phyloP scores from a whole-genome alignment of 202 grass and related monocot genomes.

The Saccharum hybrid region DNA sequence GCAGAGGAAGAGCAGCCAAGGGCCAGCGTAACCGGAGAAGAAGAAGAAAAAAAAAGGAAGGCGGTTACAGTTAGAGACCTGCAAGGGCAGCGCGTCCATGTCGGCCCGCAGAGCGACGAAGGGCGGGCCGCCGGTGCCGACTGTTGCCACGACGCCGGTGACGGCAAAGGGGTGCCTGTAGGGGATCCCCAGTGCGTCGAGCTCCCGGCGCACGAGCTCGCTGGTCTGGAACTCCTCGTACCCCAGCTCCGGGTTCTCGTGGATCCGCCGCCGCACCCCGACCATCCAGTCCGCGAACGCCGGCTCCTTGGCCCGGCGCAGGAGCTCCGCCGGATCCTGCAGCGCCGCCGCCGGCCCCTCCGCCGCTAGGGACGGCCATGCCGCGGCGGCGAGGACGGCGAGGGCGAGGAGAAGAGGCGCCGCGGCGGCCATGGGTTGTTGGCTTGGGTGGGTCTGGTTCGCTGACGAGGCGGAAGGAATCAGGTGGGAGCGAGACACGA shows the following conservation, averaged over 20 bases:
- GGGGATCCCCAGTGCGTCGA: constrained; percentile 66
- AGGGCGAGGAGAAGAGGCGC: constrained; percentile 27
- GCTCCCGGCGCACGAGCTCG: constrained; percentile 73
- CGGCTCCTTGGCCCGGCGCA: constrained; percentile 61
- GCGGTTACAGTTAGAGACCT: constrained; percentile 43
- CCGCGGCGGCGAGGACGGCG: constrained; percentile 23
- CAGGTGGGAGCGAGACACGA: too few species aligned
- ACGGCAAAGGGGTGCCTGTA: constrained; percentile 79
- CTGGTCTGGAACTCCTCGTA: constrained; percentile 85
- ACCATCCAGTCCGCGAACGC: constrained; percentile 76
- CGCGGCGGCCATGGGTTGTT: constrained; percentile 25
- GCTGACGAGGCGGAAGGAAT: constrained; percentile 3
- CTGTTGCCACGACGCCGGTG: constrained; percentile 70
- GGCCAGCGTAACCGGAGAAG: not conserved
- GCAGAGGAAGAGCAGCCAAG: not conserved
- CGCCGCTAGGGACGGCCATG: not conserved
- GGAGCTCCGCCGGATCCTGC: constrained; percentile 49
- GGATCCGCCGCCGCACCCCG: constrained; percentile 69
- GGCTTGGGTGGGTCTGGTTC: not conserved
- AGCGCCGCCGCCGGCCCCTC: not conserved
- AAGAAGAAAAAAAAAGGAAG: not conserved
- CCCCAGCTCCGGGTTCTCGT: constrained; percentile 83
- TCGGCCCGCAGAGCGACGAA: constrained; percentile 80
- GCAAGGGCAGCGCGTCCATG: constrained; percentile 81
- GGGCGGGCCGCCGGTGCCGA: constrained; percentile 73